These are phyloP conservation scores for Taiwanofungus camphoratus DNA, from an alignment of 1,284 basidiomycete genomes.

Conservation along the genomic window DNA sequence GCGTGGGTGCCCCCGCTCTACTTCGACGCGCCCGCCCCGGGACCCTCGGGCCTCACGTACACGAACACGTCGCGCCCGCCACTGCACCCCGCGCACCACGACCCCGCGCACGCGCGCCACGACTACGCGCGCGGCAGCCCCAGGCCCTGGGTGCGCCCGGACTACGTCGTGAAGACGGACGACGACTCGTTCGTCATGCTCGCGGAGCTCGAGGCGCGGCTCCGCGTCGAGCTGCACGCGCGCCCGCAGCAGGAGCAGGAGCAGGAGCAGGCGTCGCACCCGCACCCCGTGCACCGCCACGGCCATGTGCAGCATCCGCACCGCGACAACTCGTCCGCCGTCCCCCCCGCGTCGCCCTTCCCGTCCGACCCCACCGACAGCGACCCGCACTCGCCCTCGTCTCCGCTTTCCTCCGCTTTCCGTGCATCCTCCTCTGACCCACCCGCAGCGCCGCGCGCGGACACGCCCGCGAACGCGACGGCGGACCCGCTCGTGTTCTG, in stretches of 20 bases:
- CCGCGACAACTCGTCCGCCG: conserved; percentile 6
- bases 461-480: not conserved
- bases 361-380: too few relatives aligned
- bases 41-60: conserved; percentile 51
- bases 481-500: conserved; percentile 71
- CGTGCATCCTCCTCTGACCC: not conserved
- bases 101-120: conserved; percentile 50
- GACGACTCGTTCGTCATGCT: conserved; percentile 95
- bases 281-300: too few relatives aligned
- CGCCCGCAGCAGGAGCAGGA: conserved; percentile 15
- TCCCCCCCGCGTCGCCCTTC: conserved; percentile 1
- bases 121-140: conserved; percentile 40
- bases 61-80: conserved; percentile 47
- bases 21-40: conserved; percentile 26
- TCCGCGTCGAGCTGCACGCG: conserved; percentile 68
- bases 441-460: not conserved
- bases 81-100: conserved; percentile 59
- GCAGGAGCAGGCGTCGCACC: conserved; percentile 3
- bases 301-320: too few relatives aligned
- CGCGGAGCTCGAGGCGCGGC: conserved; percentile 82
- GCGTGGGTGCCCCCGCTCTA: conserved; percentile 87
- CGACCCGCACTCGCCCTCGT: too few relatives aligned
- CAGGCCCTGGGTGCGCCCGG: conserved; percentile 70
- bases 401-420: too few relatives aligned
- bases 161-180: conserved; percentile 89